phyloP scores from a whole-genome alignment of 2,329 filamentous ascomycete genomes.

The Cladobotryum protrusum region DNA sequence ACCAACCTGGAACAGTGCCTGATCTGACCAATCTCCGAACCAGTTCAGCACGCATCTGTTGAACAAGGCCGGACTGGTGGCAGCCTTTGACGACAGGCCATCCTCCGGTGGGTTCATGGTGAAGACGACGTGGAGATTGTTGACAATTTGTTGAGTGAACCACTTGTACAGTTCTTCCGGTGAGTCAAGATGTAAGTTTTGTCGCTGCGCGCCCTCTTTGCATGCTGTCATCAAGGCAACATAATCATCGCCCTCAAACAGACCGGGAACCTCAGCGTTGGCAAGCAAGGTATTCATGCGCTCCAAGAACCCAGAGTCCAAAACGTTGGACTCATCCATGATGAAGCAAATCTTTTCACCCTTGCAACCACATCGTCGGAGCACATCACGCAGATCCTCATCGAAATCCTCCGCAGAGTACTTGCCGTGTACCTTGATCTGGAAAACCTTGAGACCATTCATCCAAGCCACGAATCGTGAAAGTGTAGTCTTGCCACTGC shows the following conservation, averaged over 20 bases:
- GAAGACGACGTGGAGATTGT: conserved; percentile 98
- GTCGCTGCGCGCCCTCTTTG: conserved; percentile 94
- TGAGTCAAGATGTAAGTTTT: conserved; percentile 90
- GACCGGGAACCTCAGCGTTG: conserved; percentile 97
- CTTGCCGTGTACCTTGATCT: conserved; percentile 99
- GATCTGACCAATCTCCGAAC: conserved; percentile 99
- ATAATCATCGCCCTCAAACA: conserved; percentile 98
- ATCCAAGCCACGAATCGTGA: conserved; percentile 99
- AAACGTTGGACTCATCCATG: conserved; percentile 98
- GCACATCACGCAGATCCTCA: conserved; percentile 88
- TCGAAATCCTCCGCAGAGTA: conserved; percentile 99
- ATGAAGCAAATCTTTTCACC: conserved; percentile 99
- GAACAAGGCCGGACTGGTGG: conserved; percentile 95
- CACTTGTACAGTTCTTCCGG: conserved; percentile 99
- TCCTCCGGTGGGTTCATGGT: conserved; percentile 99
- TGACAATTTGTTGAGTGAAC: conserved; percentile 99
- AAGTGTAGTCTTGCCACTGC: conserved; percentile 95
- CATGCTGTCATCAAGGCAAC: conserved; percentile 98
- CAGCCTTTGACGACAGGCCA: conserved; percentile 89
- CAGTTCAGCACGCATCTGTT: conserved; percentile 99
- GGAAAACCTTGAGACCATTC: conserved; percentile 98
- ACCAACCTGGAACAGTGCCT: conserved; percentile 95
- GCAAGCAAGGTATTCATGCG: conserved; percentile 98
- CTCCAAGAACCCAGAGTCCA: conserved; percentile 97
- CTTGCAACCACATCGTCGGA: conserved; percentile 91